Conservation (phyloP, 2,329 filamentous ascomycete genomes). For the Microdochium paspali region DNA sequence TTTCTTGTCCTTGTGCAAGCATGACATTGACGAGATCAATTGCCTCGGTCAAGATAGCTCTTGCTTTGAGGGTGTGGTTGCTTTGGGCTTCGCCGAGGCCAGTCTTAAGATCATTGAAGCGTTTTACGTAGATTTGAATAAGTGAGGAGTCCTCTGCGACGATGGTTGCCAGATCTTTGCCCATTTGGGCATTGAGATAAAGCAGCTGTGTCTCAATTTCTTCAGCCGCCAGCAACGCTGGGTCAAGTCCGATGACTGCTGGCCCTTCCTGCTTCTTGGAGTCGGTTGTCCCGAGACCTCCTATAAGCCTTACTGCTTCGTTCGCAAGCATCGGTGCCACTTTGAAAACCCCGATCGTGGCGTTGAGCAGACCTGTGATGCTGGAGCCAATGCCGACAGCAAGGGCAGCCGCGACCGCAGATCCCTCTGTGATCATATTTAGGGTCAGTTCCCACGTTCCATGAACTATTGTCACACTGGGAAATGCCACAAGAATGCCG, state of each 20-base stretch:
- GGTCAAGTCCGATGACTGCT: not conserved
- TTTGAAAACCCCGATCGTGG: not conserved
- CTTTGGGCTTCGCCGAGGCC: not conserved
- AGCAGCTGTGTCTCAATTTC: not conserved
- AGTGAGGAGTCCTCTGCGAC: not conserved
- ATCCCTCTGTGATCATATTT: not conserved
- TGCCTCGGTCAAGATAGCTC: not conserved
- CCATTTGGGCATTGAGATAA: not conserved
- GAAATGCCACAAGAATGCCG: not conserved
- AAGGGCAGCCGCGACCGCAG: not conserved
- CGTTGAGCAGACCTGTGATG: not conserved
- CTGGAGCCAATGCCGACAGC: not conserved
- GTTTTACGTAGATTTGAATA: not conserved
- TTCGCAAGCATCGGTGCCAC: not conserved
- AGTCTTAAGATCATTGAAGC: not conserved
- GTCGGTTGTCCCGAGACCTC: not conserved
- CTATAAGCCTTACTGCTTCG: not conserved
- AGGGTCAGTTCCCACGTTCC: not conserved
- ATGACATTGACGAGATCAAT: not conserved
- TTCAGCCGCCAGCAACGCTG: not conserved
- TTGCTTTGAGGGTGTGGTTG: not conserved
- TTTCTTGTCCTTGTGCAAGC: not conserved
- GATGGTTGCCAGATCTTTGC: not conserved
- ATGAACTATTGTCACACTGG: not conserved
- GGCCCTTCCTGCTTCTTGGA: not conserved